Base-by-base conservation (phyloP, 2,329 filamentous ascomycete genomes). In the Apiospora rasikravindrae region DNA sequence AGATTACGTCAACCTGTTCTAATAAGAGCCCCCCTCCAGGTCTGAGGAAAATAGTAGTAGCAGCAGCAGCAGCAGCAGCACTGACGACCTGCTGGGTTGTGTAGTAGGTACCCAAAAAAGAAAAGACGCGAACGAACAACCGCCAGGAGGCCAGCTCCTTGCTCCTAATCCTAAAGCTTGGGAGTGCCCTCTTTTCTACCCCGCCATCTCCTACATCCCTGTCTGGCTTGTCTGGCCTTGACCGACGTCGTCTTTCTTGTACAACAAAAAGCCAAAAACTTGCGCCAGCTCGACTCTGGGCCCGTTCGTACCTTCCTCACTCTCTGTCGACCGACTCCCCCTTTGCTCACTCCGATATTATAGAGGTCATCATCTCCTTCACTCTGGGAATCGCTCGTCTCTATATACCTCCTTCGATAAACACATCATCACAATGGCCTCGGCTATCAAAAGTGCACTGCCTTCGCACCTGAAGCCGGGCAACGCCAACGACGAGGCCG, bases 391-490 rank as follows among this genome's bases (percentile, higher is more conserved):
- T 26, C 67, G 13, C 42, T 29, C 22, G 24, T 49, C 2, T 29
- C 67, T 61, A 33, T 45, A 44, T 24, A 57, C n/a, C 44, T 29
- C 70, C 66, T n/a, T 70, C 68, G 16, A 51, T 13, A 44, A 69
- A 47, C 57, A 68, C 40, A 66, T 70, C 29, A 40, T 66, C 79
- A 84, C 80, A 79, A 96, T 96, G 93, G 91, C 93, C 76, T 88
- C 90, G 80, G 86, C 87, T 77, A 86, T 91, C 78, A 94, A 90
- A 87, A 91, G 90, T 84, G 93, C 94, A 75, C 86, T 98, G 78
- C 94, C 95, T 76, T 88, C 93, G 61, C 96, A 97, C 88, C 89
- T 98, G 79, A 96, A 94, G 89, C 88, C 91, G 74, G 79, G 78
- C 77, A 87, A 83, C 74, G 57, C 82, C 69, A 85, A 86, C 74